phyloP scores from a whole-genome alignment of 306 rosid genomes.

The Acacia crassicarpa region DNA sequence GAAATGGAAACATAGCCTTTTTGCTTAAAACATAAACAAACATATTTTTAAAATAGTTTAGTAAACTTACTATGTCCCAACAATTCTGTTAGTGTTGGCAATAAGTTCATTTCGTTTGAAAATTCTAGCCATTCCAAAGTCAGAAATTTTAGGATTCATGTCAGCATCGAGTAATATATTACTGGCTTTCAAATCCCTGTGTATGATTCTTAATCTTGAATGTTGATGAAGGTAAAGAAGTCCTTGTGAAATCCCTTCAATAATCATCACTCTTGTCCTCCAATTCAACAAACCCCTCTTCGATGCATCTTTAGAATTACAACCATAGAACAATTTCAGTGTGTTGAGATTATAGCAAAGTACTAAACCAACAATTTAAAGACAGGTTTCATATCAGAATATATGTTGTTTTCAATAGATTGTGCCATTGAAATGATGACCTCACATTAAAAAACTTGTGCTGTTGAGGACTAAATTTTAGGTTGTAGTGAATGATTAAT shows the following conservation, averaged over 20 bases:
- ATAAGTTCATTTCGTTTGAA: neutral
- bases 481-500: neutral
- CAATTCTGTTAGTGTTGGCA: constrained; percentile 27
- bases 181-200: constrained; percentile 31
- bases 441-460: neutral
- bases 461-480: no score
- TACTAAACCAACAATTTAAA: neutral
- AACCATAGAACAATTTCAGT: neutral
- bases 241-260: constrained; percentile 30
- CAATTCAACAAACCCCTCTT: constrained; percentile 5
- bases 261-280: neutral
- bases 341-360: neutral
- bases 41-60: neutral
- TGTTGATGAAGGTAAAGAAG: constrained; percentile 27
- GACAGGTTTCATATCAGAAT: neutral
- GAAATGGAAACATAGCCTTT: neutral
- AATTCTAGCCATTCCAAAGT: constrained; percentile 37
- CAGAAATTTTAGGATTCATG: constrained; percentile 33
- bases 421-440: no score
- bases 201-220: constrained; percentile 25
- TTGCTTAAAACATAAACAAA: neutral
- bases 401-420: neutral
- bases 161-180: constrained; percentile 34
- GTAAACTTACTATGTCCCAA: constrained; percentile 33
- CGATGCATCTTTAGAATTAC: neutral